Evolutionary conservation across 305 asterid species (phyloP).

Genomic region (Solanum aculeatissimum): DNA sequence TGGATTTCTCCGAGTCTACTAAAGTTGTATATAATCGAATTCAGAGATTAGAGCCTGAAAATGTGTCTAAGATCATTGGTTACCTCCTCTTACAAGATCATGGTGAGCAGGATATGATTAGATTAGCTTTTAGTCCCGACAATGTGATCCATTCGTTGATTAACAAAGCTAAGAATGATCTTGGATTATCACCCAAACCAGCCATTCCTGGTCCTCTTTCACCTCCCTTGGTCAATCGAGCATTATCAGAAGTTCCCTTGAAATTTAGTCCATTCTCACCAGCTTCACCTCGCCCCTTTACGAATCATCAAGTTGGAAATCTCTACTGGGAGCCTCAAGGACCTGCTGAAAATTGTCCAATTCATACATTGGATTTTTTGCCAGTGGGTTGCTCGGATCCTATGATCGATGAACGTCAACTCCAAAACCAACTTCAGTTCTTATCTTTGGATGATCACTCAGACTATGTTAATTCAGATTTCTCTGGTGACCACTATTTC

Average conservation of each 20-base stretch:
- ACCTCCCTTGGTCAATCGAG: constrained; percentile 30
- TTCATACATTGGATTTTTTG: neutral
- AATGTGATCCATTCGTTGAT: constrained; percentile 37
- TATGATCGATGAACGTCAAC: neutral
- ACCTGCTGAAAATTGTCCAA: constrained; percentile 18
- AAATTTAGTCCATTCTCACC: constrained; percentile 26
- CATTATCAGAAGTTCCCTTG: constrained; percentile 23
- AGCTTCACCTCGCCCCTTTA: constrained; percentile 18
- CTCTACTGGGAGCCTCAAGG: constrained; percentile 34
- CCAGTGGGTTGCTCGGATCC: neutral
- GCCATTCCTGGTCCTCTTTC: constrained; percentile 54
- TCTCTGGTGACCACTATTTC: constrained; percentile 21
- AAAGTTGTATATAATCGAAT: constrained; percentile 39
- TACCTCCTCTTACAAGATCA: constrained; percentile 36
- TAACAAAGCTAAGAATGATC: constrained; percentile 30
- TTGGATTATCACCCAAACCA: constrained; percentile 20
- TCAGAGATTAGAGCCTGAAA: constrained; percentile 47
- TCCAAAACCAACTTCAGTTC: constrained; percentile 14
- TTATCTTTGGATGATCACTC: constrained; percentile 26
- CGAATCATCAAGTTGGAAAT: constrained; percentile 16
- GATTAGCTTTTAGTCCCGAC: constrained; percentile 78
- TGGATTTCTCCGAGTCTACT: constrained; percentile 38
- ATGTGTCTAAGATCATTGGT: constrained; percentile 56
- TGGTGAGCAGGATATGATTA: constrained; percentile 62
- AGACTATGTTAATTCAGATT: constrained; percentile 11